Base-by-base conservation (phyloP, 306 rosid genomes). In the Luffa aegyptiaca region DNA sequence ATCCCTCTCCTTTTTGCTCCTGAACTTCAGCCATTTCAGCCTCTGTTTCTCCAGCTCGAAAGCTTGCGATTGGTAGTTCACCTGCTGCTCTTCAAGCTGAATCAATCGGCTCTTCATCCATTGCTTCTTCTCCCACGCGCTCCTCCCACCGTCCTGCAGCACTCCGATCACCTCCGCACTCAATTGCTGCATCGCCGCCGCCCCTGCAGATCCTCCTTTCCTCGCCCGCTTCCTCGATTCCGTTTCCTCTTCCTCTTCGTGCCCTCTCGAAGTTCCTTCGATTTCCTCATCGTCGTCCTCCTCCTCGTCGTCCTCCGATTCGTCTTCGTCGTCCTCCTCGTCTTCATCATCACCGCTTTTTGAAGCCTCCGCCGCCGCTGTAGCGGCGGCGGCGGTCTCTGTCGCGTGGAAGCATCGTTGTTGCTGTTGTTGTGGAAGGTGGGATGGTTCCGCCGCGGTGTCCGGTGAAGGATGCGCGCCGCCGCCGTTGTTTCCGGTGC, bases 1-100 rank as follows among this genome's bases (percentile, higher is more conserved):
- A 0, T 93, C 97, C 85, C 99, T 90, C 82, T 90, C 96, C 86
- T 95, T 95, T 82, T 89, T 95, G 85, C 90, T 85, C 78, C 97
- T 89, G 62, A 82, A 95, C 90, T 88, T 93, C 14, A 78, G 78
- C 99, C 99, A 95, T 81, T 91, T 95, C 62, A 93, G 61, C 86
- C 96, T 69, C 45, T 93, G 96, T 75, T 93, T 95, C 72, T 95
- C 97, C 5, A 95, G 80, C 90, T 95, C 93, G 21, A 85, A 95
- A 1, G 86, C 89, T 64, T 86, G 85, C 14, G 37, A 70, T 21
- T 83, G 86, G 51, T 80, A 89, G 14, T 73, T 83, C 69, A 93
- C 61, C 82, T 87, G 86, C 77, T 90, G 88, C 82, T 95, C 96
- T 79, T 95, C 96, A 78, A 95, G 70, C 62, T 86, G 84, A n/a